phyloP scores from a whole-genome alignment of 2,329 filamentous ascomycete genomes.

The Aspergillus sp. region DNA sequence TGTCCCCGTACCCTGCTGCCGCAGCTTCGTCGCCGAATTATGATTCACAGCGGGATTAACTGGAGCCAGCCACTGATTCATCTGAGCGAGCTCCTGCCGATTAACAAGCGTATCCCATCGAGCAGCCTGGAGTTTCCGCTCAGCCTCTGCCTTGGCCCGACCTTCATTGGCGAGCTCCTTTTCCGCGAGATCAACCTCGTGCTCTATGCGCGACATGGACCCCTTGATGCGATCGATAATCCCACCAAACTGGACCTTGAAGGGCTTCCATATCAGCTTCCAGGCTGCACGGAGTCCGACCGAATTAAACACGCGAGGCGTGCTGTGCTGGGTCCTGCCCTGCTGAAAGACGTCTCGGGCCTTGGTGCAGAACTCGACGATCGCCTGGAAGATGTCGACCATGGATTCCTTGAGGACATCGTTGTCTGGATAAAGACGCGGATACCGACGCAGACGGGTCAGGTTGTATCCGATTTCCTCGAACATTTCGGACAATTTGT shows the following conservation, averaged over 20 bases:
- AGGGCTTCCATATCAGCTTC: background rate
- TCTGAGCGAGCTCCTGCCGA: background rate
- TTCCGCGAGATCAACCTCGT: background rate
- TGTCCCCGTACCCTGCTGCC: background rate
- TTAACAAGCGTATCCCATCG: conserved; percentile 4
- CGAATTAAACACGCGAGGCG: background rate
- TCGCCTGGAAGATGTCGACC: background rate
- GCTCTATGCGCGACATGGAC: background rate
- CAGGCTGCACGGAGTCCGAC: background rate
- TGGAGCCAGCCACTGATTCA: background rate
- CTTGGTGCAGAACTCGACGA: background rate
- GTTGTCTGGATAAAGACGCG: background rate
- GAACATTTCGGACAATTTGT: background rate
- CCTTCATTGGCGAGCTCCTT: conserved; percentile 2
- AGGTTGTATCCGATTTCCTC: background rate
- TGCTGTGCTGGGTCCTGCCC: background rate
- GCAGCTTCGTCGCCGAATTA: background rate
- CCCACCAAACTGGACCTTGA: background rate
- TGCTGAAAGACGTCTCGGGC: background rate
- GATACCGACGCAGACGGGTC: background rate
- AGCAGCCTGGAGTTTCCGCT: conserved; percentile 1
- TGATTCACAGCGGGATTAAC: background rate
- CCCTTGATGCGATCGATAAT: background rate
- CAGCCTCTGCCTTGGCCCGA: conserved; percentile 1
- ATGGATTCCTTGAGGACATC: background rate